Evolutionary conservation across 768 basidiomycete species (phyloP), one percentile per base, ranked within the genome.

Genomic region (Panellus pusillus): DNA sequence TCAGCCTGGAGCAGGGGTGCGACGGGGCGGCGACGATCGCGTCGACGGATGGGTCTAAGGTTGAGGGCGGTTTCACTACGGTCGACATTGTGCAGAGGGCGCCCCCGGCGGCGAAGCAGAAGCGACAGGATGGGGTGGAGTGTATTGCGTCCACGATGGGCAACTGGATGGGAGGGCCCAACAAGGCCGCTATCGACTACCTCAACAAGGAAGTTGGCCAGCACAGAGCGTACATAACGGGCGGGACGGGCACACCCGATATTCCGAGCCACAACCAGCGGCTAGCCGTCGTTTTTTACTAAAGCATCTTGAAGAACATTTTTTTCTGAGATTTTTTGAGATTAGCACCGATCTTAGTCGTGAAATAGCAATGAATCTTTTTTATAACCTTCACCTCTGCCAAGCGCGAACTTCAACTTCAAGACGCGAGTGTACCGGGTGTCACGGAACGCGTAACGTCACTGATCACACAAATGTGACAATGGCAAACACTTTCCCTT

Each of bases 1-100:
- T 45, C 18, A 45, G 44, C 27, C 44, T 45, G 15, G 44, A 45
- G 15, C 44, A 45, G 44, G 44, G 44, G 9, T 45, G 44, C 18
- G 44, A 45, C 31, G 44, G 44, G 31, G 44, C 44, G 44, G 44
- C 44, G 44, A 45, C 44, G 28, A 45, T 45, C 17, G 44, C 44
- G 44, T 45, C 44, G 44, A 45, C 44, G 15, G 44, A 45, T 18
- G 45, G 45, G 19, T 19, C 20, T 31, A 46, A 46, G 45, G 32
- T 46, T 14, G 45, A 46, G 32, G 45, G 45, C 11, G 45, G 45
- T n/a, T 46, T 46, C 32, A 46, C 45, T 4, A 27, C 20, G 35
- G 31, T 18, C 11, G 45, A 46, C 13, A 46, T 36, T 36, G 45
- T 46, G 19, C 29, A 32, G 32, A 46, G 24, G 45, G 45, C 45